Conservation (phyloP, 225 moss, liverwort and hornwort species). For the Asterella californica region DNA sequence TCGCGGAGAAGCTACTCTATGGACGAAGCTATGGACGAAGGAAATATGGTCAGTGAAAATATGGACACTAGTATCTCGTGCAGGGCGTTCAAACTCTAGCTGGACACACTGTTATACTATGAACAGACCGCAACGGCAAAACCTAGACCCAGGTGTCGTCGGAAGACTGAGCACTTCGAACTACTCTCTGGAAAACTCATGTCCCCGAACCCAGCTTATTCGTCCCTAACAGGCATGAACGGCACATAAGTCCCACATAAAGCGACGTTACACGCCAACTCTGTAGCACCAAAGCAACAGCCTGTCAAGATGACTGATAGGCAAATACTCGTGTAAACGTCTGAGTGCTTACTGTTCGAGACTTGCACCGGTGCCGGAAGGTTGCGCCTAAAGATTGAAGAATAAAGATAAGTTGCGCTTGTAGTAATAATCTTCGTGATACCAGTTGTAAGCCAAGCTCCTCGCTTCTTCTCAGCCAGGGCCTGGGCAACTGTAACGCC, state of each 20-base stretch:
- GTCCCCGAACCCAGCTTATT: not conserved
- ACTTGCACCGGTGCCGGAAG: constrained; percentile 46
- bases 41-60: too few relatives aligned
- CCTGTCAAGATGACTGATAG: not conserved
- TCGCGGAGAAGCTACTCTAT: not conserved
- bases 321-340: not conserved
- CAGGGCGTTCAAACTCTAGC: not conserved
- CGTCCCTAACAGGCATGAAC: not conserved
- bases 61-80: too few relatives aligned
- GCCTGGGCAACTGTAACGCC: constrained; percentile 28
- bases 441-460: constrained; percentile 67
- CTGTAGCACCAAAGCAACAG: not conserved
- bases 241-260: not conserved
- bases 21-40: too few relatives aligned
- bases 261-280: not conserved
- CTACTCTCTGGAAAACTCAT: not conserved
- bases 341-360: constrained; percentile 52
- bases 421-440: constrained; percentile 77
- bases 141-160: not conserved
- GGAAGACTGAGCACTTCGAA: not conserved
- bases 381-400: constrained; percentile 78
- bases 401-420: constrained; percentile 73
- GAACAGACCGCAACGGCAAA: not conserved
- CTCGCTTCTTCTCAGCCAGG: constrained; percentile 43
- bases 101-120: not conserved